These are phyloP conservation scores for Fistulina hepatica DNA, from an alignment of 1,284 basidiomycete genomes.

Conservation along the genomic window DNA sequence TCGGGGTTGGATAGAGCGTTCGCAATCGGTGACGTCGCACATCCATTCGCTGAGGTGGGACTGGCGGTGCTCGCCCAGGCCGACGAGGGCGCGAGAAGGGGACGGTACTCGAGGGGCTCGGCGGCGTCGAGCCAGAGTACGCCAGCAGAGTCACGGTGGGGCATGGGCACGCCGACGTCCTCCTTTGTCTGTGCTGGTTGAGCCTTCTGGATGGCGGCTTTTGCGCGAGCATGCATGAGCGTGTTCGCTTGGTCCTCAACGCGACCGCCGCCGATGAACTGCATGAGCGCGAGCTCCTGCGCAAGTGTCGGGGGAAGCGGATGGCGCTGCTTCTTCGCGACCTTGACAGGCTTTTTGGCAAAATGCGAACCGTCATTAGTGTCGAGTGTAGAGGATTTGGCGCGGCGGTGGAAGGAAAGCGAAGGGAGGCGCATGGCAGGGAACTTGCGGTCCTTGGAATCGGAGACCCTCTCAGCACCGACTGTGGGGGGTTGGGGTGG, in stretches of 20 bases:
- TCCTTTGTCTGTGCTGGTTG: too few species aligned
- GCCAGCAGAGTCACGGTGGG: slow-evolving; percentile 48
- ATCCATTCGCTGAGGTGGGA: too few species aligned
- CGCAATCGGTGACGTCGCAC: too few species aligned
- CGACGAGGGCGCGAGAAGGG: too few species aligned
- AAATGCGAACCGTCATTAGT: too few species aligned
- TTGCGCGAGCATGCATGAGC: slow-evolving; percentile 44
- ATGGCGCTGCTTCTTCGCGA: slow-evolving; percentile 14
- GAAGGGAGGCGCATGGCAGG: too few species aligned
- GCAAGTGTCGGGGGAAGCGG: slow-evolving; percentile 45
- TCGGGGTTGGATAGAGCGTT: too few species aligned
- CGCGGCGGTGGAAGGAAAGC: slow-evolving; percentile 31
- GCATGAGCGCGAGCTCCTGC: slow-evolving; percentile 54
- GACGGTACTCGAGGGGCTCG: slow-evolving; percentile 56
- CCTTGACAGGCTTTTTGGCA: slow-evolving; percentile 13
- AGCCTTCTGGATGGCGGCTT: too few species aligned
- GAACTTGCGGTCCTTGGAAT: slow-evolving; percentile 28
- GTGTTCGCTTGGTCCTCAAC: slow-evolving; percentile 45
- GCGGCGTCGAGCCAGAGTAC: slow-evolving; percentile 61
- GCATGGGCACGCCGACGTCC: slow-evolving; percentile 28
- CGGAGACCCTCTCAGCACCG: slow-evolving; percentile 9
- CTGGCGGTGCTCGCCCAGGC: too few species aligned
- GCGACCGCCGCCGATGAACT: slow-evolving; percentile 52
- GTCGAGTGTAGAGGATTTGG: slow-evolving; percentile 12
- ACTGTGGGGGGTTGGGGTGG: slow-evolving; percentile 20